phyloP scores from a whole-genome alignment of 176 grass and related monocot species.

The Guadua angustifolia region DNA sequence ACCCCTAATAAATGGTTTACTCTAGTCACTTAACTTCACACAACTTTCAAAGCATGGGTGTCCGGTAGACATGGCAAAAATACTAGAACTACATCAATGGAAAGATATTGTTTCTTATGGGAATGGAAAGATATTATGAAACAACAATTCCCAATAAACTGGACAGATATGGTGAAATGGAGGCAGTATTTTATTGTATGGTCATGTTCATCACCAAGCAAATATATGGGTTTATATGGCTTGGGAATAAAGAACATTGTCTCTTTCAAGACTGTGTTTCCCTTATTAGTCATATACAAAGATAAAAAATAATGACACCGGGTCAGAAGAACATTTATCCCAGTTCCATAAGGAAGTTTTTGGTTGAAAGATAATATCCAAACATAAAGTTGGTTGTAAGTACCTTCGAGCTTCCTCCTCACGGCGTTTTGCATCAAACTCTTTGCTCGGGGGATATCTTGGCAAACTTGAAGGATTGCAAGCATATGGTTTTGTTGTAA shows the following conservation, averaged over 20 bases:
- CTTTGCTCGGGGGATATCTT: slow-evolving; percentile 92
- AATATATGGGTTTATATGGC: neutral
- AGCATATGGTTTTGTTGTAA: slow-evolving; percentile 85
- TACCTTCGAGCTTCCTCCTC: slow-evolving; percentile 93
- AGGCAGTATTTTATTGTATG: neutral
- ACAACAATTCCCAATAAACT: neutral
- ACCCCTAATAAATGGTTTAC: neutral
- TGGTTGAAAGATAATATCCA: neutral
- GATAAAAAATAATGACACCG: neutral
- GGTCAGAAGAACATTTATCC: slow-evolving; percentile 1
- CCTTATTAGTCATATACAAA: neutral
- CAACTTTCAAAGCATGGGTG: neutral
- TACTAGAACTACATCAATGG: neutral
- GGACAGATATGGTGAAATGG: neutral
- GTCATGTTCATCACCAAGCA: slow-evolving; percentile 15
- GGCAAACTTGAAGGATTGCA: slow-evolving; percentile 92
- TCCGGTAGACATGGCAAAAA: slow-evolving; percentile 20
- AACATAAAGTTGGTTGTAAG: slow-evolving; percentile 28
- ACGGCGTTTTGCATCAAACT: slow-evolving; percentile 92
- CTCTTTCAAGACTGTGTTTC: neutral
- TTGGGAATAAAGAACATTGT: neutral
- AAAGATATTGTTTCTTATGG: neutral
- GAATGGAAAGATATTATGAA: neutral
- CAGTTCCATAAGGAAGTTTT: neutral
- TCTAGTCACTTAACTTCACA: slow-evolving; percentile 26